Percentiles rank a stretch among this genome's conserved stretches.
Evolutionary conservation across 495 filamentous ascomycete species (phyloP).

Genomic region (Rusavskia elegans): DNA sequence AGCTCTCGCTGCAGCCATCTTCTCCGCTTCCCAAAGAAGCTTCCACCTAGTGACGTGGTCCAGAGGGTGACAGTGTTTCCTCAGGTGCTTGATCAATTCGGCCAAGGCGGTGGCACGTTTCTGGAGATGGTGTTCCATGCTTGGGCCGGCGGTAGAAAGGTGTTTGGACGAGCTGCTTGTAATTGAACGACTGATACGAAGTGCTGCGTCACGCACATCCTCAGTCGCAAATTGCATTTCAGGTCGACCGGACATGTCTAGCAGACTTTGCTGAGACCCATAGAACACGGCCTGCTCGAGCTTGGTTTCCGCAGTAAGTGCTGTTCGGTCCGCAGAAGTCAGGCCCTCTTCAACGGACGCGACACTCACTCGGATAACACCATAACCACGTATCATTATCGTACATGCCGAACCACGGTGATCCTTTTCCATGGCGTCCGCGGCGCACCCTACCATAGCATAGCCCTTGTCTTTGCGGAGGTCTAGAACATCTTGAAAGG

Average conservation of each 20-base stretch:
- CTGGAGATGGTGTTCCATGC: conserved; percentile 65
- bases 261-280: conserved; percentile 63
- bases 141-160: conserved; percentile 52
- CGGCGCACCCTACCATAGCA: conserved; percentile 28
- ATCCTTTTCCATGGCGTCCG: conserved; percentile 22
- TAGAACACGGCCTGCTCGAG: conserved; percentile 92
- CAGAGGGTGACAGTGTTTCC: conserved; percentile 35
- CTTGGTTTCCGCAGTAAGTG: conserved; percentile 66
- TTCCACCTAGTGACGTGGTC: conserved; percentile 55
- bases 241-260: conserved; percentile 54
- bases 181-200: conserved; percentile 67
- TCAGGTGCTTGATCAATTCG: conserved; percentile 53
- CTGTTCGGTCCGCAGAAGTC: conserved; percentile 18
- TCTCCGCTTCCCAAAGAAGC: conserved; percentile 80
- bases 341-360: conserved; percentile 17
- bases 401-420: conserved; percentile 45
- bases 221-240: conserved; percentile 43
- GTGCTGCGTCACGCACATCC: conserved; percentile 64
- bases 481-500: conserved; percentile 74
- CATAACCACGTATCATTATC: conserved; percentile 62
- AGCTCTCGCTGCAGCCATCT: conserved; percentile 63
- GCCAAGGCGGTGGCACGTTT: conserved; percentile 51
- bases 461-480: conserved; percentile 48
- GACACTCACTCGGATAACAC: conserved; percentile 53
- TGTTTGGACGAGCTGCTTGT: conserved; percentile 57